phyloP scores from a whole-genome alignment of 768 basidiomycete species.

The Leccinum barrowsii region DNA sequence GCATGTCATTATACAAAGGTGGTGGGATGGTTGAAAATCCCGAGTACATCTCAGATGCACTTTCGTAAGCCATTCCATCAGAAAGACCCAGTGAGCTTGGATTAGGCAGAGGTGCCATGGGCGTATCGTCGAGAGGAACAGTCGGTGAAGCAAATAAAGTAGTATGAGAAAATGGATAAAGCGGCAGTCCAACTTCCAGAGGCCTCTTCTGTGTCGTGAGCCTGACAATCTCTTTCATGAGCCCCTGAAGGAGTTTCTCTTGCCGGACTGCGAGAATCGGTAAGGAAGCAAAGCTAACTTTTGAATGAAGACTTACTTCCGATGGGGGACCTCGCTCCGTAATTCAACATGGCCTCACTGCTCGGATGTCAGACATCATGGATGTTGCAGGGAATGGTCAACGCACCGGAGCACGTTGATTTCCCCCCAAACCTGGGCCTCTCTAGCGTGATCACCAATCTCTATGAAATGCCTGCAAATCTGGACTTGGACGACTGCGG shows the following conservation, averaged over 20 bases:
- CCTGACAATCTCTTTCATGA: conserved; percentile 82
- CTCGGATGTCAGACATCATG: conserved; percentile 6
- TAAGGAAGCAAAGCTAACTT: background rate
- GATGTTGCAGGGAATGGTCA: background rate
- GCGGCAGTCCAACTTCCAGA: conserved; percentile 73
- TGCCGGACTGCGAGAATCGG: conserved; percentile 58
- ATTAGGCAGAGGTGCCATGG: conserved; percentile 30
- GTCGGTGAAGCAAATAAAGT: conserved; percentile 56
- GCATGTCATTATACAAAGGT: conserved; percentile 3
- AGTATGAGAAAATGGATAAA: conserved; percentile 77
- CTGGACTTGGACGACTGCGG: conserved; percentile 82
- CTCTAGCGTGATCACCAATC: conserved; percentile 66
- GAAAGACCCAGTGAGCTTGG: conserved; percentile 11
- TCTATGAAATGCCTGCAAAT: conserved; percentile 85
- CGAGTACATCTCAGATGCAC: conserved; percentile 8
- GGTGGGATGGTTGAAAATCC: conserved; percentile 5
- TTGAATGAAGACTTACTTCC: conserved; percentile 54
- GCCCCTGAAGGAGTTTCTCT: conserved; percentile 74
- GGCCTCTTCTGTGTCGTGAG: conserved; percentile 81
- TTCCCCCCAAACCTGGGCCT: conserved; percentile 82
- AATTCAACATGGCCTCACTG: conserved; percentile 82
- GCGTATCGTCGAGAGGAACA: conserved; percentile 28
- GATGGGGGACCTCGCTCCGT: conserved; percentile 75
- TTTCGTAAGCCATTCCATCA: conserved; percentile 3
- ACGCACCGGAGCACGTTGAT: conserved; percentile 76